Base-by-base conservation (phyloP, 495 filamentous ascomycete species). In the Penicillium daleae region DNA sequence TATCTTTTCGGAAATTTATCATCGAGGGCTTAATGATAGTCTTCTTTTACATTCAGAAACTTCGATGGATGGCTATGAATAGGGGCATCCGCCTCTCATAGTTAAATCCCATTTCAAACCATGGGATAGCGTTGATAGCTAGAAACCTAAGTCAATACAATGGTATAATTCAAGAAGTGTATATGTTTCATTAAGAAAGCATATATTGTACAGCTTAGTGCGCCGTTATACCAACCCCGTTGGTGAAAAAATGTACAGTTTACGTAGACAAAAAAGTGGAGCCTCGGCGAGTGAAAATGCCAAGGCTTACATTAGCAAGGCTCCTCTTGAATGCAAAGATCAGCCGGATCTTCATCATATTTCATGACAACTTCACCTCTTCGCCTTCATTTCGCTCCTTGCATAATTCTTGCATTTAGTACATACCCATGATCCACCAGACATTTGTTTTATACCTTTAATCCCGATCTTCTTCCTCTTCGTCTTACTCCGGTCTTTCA, bases 231-330 rank as follows among this genome's bases (percentile, higher is more conserved):
- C n/a, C n/a, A n/a, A n/a, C 29, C 29, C 29, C 29, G 12, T 39
- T 15, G 15, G 35, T 39, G 4, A 12, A 39, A 24, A 21, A 15
- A 9, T 2, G 42, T 22, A 44, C 40, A 12, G 24, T n/a, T n/a
- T n/a, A n/a, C 24, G 17, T 12, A 22, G 15, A 31, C n/a, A 62
- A 39, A 61, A 60, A 56, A 64, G 66, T 64, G 66, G 62, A 64
- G 59, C 54, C 49, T 2, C 3, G 27, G 27, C 29, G 17, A 54
- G 35, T 35, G 57, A 67, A 67, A 64, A 66, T 64, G 64, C 61
- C 64, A 64, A 70, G 66, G 66, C 69, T 71, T 71, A 69, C 57
- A 56, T 71, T 64, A 71, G 63, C 69, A 67, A 48, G 61, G 44
- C 46, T 53, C 32, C 44, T 58, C 44, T 49, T 57, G 17, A 10